A percentile compares a stretch with the other conserved stretches of the same genome.
phyloP scores from a whole-genome alignment of 768 basidiomycete species.

The Lenzites betulinus region DNA sequence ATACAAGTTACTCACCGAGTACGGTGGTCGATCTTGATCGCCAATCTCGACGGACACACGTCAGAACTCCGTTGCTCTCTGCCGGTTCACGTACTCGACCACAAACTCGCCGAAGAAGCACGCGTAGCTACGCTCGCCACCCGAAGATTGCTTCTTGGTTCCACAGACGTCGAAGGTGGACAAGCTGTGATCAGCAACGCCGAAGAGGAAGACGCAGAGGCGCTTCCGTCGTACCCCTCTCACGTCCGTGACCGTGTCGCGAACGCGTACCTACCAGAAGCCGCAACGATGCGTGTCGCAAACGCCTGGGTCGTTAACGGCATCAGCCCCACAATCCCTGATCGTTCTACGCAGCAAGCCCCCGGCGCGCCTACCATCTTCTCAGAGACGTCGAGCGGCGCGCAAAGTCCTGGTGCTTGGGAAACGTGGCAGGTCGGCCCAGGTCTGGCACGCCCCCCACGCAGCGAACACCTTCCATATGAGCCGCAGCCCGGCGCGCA shows the following conservation, averaged over 20 bases:
- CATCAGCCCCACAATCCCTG: slow-evolving; percentile 40
- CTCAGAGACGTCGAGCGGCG: slow-evolving; percentile 24
- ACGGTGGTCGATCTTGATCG: slow-evolving; percentile 76
- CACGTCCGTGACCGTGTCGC: slow-evolving; percentile 91
- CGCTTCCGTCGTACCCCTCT: slow-evolving; percentile 86
- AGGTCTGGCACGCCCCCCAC: slow-evolving; percentile 9
- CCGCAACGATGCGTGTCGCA: slow-evolving; percentile 59
- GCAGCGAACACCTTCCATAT: slow-evolving; percentile 29
- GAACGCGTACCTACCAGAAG: slow-evolving; percentile 69
- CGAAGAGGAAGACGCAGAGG: slow-evolving; percentile 61
- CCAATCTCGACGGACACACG: slow-evolving; percentile 87
- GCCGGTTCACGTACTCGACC: slow-evolving; percentile 82
- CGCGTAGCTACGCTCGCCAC: slow-evolving; percentile 71
- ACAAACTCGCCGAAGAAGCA: slow-evolving; percentile 73
- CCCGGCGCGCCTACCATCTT: background rate
- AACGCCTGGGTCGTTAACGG: slow-evolving; percentile 61
- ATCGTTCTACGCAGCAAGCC: slow-evolving; percentile 12
- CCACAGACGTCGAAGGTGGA: slow-evolving; percentile 37
- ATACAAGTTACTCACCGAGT: slow-evolving; percentile 77
- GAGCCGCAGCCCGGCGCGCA: slow-evolving; percentile 41
- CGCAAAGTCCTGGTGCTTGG: slow-evolving; percentile 24
- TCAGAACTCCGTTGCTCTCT: slow-evolving; percentile 95
- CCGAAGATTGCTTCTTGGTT: slow-evolving; percentile 64
- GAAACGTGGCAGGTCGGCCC: slow-evolving; percentile 26
- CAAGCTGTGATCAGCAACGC: slow-evolving; percentile 27